A percentile compares a stretch with the other conserved stretches of the same genome.
These are phyloP conservation scores for Achaetomiella virescens DNA, from an alignment of 495 filamentous ascomycete genomes.

Conservation along the genomic window DNA sequence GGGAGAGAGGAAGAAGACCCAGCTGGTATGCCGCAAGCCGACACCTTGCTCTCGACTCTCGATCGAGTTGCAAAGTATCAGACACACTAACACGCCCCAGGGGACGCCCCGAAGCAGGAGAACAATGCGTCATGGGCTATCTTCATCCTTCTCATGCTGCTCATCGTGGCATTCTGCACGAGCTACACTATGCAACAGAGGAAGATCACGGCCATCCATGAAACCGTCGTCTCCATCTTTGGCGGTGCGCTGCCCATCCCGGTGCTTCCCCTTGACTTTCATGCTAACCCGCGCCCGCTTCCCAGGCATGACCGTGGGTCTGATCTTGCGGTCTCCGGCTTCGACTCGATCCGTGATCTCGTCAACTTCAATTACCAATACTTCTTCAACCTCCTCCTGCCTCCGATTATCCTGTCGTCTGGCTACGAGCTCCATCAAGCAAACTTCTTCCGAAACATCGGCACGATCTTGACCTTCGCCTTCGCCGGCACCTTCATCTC, in stretches of 20 bases:
- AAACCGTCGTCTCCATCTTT: conserved; percentile 97
- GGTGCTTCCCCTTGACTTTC: not conserved
- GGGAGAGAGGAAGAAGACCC: conserved; percentile 49
- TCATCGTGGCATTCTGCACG: conserved; percentile 91
- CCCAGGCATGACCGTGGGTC: conserved; percentile 88
- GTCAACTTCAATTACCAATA: conserved; percentile 98
- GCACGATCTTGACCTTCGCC: conserved; percentile 96
- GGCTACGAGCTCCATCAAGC: conserved; percentile 97
- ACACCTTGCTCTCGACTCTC: not conserved
- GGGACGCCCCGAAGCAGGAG: conserved; percentile 64
- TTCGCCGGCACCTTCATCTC: conserved; percentile 98
- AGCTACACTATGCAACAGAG: conserved; percentile 93
- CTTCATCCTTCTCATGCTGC: conserved; percentile 87
- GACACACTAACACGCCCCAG: conserved; percentile 29
- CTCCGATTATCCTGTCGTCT: conserved; percentile 93
- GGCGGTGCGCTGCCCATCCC: conserved; percentile 56
- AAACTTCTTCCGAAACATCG: conserved; percentile 98
- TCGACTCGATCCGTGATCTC: conserved; percentile 73
- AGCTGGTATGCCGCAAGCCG: conserved; percentile 38
- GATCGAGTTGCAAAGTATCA: not conserved
- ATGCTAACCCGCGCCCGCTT: conserved; percentile 7
- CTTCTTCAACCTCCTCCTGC: conserved; percentile 97
- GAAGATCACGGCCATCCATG: conserved; percentile 94
- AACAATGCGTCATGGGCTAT: conserved; percentile 93
- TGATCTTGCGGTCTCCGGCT: conserved; percentile 77